Evolutionary conservation across 305 asterid species (phyloP), one percentile per base, ranked within the genome.

Genomic region (Plantago lanceolata): DNA sequence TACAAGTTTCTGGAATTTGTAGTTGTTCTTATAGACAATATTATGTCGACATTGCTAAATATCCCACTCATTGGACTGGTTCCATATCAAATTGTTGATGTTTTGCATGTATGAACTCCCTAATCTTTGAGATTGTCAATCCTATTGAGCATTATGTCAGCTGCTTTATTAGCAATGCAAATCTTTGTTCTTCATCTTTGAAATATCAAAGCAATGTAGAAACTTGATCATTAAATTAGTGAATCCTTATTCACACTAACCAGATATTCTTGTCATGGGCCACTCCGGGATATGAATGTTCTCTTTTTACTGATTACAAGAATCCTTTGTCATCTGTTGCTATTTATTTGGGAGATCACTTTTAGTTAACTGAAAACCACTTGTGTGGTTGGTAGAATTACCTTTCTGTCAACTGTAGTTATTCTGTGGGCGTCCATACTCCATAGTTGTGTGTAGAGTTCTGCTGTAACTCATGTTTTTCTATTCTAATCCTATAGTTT

Each of bases 401-500:
- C 55, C 64, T 48, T 67, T 16, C 66, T 4, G 37, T 59, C 26
- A 44, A 48, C 75, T 35, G 55, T 57, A 51, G 14, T 55, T 19
- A 33, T 40, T 67, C 67, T 61, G 54, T 55, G 61, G 8, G 44
- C 18, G 47, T 47, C 17, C 26, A 52, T 56, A 28, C 35, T 16
- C n/a, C n/a, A n/a, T n/a, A n/a, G n/a, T n/a, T n/a, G n/a, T n/a
- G n/a, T 28, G 59, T 18, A 19, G 37, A 59, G 29, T 58, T 67
- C 48, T 63, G 24, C 29, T 20, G 45, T 58, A 71, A 57, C 55
- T 65, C 60, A 43, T 19, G 50, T 45, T 45, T 68, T 24, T 60
- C 47, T 54, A 48, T 55, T 13, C 61, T 37, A 71, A 58, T 47
- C 61, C 51, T 43, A 21, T 50, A 31, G 9, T 64, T 62, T 73